These are phyloP conservation scores for Scedosporium dehoogii DNA, from an alignment of 2,329 filamentous ascomycete species.

Conservation along the genomic window DNA sequence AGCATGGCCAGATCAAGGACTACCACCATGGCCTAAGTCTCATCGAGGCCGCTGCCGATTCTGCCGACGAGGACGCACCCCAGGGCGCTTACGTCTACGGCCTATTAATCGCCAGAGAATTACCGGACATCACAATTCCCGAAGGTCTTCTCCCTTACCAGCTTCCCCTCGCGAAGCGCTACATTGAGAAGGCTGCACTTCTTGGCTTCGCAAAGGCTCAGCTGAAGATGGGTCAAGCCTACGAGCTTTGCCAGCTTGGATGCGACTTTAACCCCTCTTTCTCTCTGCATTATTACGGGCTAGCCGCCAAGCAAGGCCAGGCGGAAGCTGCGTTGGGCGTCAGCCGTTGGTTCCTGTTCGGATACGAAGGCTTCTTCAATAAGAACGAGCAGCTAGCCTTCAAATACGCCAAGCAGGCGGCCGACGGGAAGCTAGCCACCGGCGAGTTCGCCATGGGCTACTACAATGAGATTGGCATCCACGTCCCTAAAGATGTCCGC, in stretches of 20 bases:
- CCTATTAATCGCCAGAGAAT: conserved; percentile 82
- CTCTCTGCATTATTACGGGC: conserved; percentile 89
- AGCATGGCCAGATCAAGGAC: conserved; percentile 83
- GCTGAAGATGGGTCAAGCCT: conserved; percentile 92
- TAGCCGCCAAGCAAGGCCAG: conserved; percentile 86
- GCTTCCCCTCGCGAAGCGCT: conserved; percentile 64
- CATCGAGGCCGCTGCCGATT: conserved; percentile 73
- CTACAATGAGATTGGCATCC: conserved; percentile 94
- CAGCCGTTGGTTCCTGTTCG: conserved; percentile 97
- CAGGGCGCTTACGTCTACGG: conserved; percentile 94
- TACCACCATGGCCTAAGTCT: conserved; percentile 68
- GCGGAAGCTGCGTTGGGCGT: conserved; percentile 91
- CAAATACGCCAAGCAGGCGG: conserved; percentile 80
- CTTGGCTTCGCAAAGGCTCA: conserved; percentile 94
- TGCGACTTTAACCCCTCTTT: conserved; percentile 92
- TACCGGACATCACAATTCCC: conserved; percentile 83
- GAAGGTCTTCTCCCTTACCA: conserved; percentile 59
- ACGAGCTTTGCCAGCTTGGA: conserved; percentile 85
- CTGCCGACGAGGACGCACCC: conserved; percentile 89
- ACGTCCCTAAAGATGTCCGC: conserved; percentile 70
- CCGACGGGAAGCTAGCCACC: conserved; percentile 69
- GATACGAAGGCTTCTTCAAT: conserved; percentile 81
- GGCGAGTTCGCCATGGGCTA: conserved; percentile 96
- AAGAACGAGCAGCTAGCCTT: conserved; percentile 95
- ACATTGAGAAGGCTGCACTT: conserved; percentile 94